A percentile compares a stretch with the other conserved stretches of the same genome.
Evolutionary conservation across 345 rosid species (phyloP).

Genomic region (Hirschfeldia incana): DNA sequence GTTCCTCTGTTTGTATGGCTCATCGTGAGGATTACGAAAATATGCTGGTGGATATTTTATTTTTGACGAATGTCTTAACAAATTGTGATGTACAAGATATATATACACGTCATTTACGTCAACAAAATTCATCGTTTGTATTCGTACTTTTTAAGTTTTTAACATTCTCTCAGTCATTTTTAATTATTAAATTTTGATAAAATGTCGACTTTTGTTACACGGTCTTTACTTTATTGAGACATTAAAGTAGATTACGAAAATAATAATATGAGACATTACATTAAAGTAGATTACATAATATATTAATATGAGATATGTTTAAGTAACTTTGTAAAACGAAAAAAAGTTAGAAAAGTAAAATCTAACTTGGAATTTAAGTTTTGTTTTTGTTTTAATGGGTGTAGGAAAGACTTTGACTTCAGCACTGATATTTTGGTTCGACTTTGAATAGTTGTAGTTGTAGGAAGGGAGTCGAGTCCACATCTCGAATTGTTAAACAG

Average conservation of each 20-base stretch:
- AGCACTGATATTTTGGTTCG: constrained; percentile 31
- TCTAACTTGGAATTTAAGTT: constrained; percentile 27
- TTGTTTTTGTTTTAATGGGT: constrained; percentile 20
- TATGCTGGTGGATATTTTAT: background rate
- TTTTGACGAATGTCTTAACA: constrained; percentile 11
- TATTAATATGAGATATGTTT: background rate
- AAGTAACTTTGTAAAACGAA: background rate
- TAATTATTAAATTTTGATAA: background rate
- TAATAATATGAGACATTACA: background rate
- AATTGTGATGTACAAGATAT: constrained; percentile 6
- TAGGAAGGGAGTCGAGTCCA: constrained; percentile 12
- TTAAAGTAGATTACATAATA: background rate
- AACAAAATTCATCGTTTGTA: background rate
- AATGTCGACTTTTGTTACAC: background rate
- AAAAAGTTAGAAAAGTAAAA: constrained; percentile 19
- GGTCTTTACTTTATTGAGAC: background rate
- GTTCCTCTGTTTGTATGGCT: constrained; percentile 27
- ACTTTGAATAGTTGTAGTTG: constrained; percentile 35
- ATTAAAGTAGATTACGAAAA: background rate
- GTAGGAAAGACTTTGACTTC: constrained; percentile 38
- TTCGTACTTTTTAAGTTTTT: constrained; percentile 5
- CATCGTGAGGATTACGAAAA: constrained; percentile 8
- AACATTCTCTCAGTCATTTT: background rate
- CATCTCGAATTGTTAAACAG: constrained; percentile 17
- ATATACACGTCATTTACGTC: constrained; percentile 2